Evolutionary conservation across 192 early-diverging fungal genomes (phyloP).

Genomic region (Paraglomus occultum): DNA sequence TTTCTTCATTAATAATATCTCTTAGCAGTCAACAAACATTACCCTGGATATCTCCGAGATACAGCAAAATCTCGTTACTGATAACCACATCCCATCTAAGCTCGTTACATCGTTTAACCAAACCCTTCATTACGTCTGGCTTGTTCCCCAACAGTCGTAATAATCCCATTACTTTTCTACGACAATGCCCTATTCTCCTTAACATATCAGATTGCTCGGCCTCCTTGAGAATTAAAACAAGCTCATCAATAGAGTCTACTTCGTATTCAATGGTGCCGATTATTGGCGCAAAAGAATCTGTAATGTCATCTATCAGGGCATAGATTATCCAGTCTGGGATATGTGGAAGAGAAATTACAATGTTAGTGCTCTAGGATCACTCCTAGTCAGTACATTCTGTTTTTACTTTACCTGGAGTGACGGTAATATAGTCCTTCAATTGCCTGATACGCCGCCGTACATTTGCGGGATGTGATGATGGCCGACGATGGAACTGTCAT

Average conservation of each 20-base stretch:
- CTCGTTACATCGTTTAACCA: constrained; percentile 68
- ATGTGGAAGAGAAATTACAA: constrained; percentile 13
- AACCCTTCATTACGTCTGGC: constrained; percentile 69
- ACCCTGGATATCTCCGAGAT: constrained; percentile 75
- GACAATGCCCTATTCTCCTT: constrained; percentile 67
- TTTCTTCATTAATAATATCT: background rate
- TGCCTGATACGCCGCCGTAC: constrained; percentile 85
- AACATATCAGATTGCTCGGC: constrained; percentile 84
- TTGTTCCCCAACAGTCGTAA: constrained; percentile 69
- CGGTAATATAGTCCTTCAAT: constrained; percentile 77
- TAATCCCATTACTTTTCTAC: constrained; percentile 69
- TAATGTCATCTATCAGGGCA: constrained; percentile 92
- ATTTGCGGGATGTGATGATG: constrained; percentile 76
- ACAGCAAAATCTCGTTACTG: constrained; percentile 63
- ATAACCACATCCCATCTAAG: constrained; percentile 41
- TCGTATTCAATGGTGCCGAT: constrained; percentile 88
- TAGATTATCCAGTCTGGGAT: constrained; percentile 95
- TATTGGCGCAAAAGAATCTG: constrained; percentile 87
- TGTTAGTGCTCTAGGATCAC: constrained; percentile 1
- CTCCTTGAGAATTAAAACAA: constrained; percentile 90
- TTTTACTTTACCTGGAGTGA: constrained; percentile 64
- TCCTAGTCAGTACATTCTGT: constrained; percentile 11
- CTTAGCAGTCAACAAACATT: background rate
- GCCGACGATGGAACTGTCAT: constrained; percentile 75
- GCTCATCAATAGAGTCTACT: constrained; percentile 93